Percentiles rank a stretch among this genome's conserved stretches.
phyloP scores from a whole-genome alignment of 1,284 basidiomycete species.

The Moniliella sp. region DNA sequence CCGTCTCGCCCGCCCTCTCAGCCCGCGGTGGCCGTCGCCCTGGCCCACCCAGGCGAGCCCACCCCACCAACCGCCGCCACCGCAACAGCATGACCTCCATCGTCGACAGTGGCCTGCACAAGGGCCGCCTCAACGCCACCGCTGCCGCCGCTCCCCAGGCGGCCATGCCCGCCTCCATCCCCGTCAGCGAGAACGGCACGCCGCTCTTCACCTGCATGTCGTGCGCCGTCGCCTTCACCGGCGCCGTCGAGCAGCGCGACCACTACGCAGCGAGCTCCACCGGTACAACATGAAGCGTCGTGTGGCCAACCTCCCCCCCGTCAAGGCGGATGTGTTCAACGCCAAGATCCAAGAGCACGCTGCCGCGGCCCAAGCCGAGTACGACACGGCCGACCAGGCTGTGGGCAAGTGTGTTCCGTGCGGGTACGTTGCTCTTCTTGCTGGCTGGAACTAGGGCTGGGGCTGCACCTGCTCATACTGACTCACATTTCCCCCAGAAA shows the following conservation, averaged over 20 bases:
- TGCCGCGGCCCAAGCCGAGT: constrained; percentile 2
- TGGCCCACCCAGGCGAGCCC: too few species aligned
- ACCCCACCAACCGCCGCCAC: too few species aligned
- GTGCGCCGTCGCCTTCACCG: constrained; percentile 68
- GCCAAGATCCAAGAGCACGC: constrained; percentile 54
- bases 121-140: too few species aligned
- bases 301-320: constrained; percentile 66
- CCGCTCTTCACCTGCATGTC: constrained; percentile 55
- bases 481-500: constrained; percentile 48
- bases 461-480: too few species aligned
- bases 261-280: constrained; percentile 89
- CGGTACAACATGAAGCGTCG: constrained; percentile 95
- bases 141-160: too few species aligned
- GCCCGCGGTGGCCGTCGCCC: too few species aligned
- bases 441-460: too few species aligned
- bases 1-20: too few species aligned
- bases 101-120: too few species aligned
- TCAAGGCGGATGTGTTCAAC: constrained; percentile 58
- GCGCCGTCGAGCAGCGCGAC: constrained; percentile 61
- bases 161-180: too few species aligned
- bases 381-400: constrained; percentile 39
- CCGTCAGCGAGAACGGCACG: too few species aligned
- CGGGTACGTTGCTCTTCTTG: constrained; percentile 50
- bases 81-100: too few species aligned
- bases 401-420: constrained; percentile 49